These are phyloP conservation scores for Monosporascus sp. DNA, from an alignment of 2,329 filamentous ascomycete genomes.

Conservation along the genomic window DNA sequence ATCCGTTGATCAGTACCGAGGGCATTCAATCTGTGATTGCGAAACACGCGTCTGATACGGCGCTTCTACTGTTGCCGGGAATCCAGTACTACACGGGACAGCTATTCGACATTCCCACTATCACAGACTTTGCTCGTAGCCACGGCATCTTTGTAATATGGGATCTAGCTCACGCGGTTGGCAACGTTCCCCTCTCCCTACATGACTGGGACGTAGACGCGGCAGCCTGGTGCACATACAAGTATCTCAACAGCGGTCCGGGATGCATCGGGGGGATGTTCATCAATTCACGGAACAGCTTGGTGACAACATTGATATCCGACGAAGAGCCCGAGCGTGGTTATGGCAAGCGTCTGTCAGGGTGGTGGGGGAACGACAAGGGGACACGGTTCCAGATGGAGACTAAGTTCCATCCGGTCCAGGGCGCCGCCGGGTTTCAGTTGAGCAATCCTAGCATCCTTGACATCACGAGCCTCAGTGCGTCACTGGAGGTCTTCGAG, in stretches of 20 bases:
- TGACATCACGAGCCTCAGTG: conserved; percentile 65
- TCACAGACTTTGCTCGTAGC: conserved; percentile 64
- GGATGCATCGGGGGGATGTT: conserved; percentile 71
- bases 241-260: conserved; percentile 74
- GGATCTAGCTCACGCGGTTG: conserved; percentile 75
- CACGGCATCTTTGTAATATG: conserved; percentile 67
- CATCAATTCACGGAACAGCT: conserved; percentile 62
- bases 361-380: conserved; percentile 78
- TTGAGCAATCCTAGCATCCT: conserved; percentile 70
- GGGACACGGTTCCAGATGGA: conserved; percentile 67
- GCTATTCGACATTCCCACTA: conserved; percentile 66
- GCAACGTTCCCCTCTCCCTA: conserved; percentile 67
- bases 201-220: conserved; percentile 77
- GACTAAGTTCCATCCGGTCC: conserved; percentile 66
- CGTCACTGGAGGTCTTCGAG: conserved; percentile 66
- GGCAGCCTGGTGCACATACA: conserved; percentile 78
- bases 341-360: conserved; percentile 56
- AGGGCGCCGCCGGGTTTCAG: conserved; percentile 71
- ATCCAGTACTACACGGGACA: conserved; percentile 81
- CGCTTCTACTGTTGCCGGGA: conserved; percentile 68
- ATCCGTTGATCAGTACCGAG: conserved; percentile 55
- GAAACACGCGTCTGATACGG: conserved; percentile 58
- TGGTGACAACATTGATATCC: conserved; percentile 26
- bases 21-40: conserved; percentile 65
- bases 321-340: conserved; percentile 30